phyloP scores from a whole-genome alignment of 1,139 yeast genomes.

The Geotrichum restrictum region DNA sequence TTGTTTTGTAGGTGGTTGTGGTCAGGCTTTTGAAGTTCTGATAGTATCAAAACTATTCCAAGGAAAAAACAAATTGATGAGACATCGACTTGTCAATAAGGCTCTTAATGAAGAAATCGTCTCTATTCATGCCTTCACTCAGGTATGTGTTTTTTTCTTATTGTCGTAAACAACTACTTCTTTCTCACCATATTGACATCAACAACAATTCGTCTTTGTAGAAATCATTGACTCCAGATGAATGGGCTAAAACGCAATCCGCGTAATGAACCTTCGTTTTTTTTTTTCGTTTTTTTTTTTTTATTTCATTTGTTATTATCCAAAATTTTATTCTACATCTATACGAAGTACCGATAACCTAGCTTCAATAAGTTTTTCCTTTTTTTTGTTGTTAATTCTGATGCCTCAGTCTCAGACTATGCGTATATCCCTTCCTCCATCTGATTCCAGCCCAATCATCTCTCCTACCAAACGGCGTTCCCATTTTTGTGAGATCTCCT shows the following conservation, averaged over 20 bases:
- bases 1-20: conserved; percentile 60
- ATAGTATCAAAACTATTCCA: conserved; percentile 74
- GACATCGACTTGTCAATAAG: conserved; percentile 80
- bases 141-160: conserved; percentile 62
- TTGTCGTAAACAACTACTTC: no score
- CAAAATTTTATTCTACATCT: no score
- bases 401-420: neutral
- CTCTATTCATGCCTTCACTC: conserved; percentile 89
- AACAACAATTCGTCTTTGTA: no score
- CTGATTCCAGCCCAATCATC: conserved; percentile 22
- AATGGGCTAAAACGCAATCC: conserved; percentile 28
- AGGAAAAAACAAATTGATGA: conserved; percentile 78
- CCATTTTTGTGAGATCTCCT: conserved; percentile 35
- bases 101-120: conserved; percentile 79
- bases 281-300: no score
- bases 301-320: no score
- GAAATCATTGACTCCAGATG: conserved; percentile 35
- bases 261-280: neutral
- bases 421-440: conserved; percentile 16
- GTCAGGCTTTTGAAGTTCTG: conserved; percentile 74
- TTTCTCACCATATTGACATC: no score
- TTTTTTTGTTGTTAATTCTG: neutral
- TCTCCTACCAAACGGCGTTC: conserved; percentile 32
- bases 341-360: no score
- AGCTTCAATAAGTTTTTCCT: no score